Percentiles rank a stretch among this genome's conserved stretches.
phyloP scores from a whole-genome alignment of 768 basidiomycete species.

The Suillus spraguei region DNA sequence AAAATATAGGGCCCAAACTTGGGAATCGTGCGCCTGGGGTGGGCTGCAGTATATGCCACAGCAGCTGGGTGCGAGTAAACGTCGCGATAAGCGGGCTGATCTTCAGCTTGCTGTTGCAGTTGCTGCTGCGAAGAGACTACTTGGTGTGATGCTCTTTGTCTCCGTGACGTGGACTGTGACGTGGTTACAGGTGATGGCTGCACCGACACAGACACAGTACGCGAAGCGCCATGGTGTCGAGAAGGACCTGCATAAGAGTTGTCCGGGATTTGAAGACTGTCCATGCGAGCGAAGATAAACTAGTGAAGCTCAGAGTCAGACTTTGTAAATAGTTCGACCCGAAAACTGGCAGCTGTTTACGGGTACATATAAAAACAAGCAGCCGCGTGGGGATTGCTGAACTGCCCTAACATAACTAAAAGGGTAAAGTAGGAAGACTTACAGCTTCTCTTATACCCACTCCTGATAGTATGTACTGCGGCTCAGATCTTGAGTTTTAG shows the following conservation, averaged over 20 bases:
- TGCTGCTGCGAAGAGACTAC: constrained; percentile 57
- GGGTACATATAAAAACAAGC: constrained; percentile 24
- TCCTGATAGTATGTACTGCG: constrained; percentile 4
- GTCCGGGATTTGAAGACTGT: constrained; percentile 48
- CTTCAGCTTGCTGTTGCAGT: constrained; percentile 40
- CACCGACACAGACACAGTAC: constrained; percentile 63
- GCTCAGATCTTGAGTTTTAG: constrained; percentile 2
- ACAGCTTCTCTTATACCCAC: constrained; percentile 14
- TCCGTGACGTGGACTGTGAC: constrained; percentile 46
- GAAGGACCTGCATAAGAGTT: constrained; percentile 47
- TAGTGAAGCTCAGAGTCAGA: constrained; percentile 7
- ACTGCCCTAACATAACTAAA: constrained; percentile 18
- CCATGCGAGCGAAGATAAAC: constrained; percentile 23
- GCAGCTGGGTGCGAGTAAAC: constrained; percentile 87
- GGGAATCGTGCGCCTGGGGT: constrained; percentile 84
- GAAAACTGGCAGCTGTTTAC: constrained; percentile 14
- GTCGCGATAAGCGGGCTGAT: constrained; percentile 59
- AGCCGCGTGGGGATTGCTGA: constrained; percentile 22
- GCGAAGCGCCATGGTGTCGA: constrained; percentile 39
- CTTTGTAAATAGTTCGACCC: constrained; percentile 16
- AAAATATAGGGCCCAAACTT: constrained; percentile 96
- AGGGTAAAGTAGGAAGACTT: constrained; percentile 18
- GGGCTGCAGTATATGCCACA: constrained; percentile 77
- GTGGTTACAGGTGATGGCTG: constrained; percentile 51
- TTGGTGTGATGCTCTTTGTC: constrained; percentile 74